Evolutionary conservation across 148 eudicot genomes (phyloP), one percentile per base, ranked within the genome.

Genomic region (Salicornia ramosissima): DNA sequence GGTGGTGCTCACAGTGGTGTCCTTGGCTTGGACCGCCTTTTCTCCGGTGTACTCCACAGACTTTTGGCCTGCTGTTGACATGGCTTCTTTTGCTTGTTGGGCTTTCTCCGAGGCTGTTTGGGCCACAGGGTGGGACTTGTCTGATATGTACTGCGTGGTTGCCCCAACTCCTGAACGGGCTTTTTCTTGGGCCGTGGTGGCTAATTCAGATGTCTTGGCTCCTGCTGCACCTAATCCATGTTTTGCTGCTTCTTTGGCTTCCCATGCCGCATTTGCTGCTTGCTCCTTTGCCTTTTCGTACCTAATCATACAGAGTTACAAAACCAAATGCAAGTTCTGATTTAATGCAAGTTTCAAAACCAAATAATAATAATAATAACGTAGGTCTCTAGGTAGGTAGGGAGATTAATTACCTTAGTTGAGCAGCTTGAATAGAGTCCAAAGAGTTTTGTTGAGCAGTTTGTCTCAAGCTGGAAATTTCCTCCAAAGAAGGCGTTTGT

Each of bases 371-470:
- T n/a, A n/a, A n/a, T n/a, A n/a, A n/a, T n/a, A n/a, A n/a, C n/a
- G n/a, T n/a, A n/a, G n/a, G n/a, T n/a, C n/a, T 36, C 4, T 36
- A 36, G 8, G 40, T 36, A 8, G 40, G 8, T 3, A 36, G 40
- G 8, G 40, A 36, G 40, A 3, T 36, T 4, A 36, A 36, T 36
- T 77, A 84, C 78, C 85, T 70, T 51, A 87, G 85, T 46, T 90
- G 83, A 11, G 94, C 98, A 0, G 84, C 87, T 43, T 76, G 71
- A 39, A 88, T 68, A 0, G 90, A 82, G 3, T 92, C 91, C 25
- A 83, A 64, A 0, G 96, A 92, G 24, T 84, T 84, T 70, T 88
- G 91, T 65, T 92, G 98, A 1, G 98, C 98, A 29, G 70, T 71
- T 62, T 79, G 86, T 58, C 96, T 82, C 29, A 76, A 75, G 15